Evolutionary conservation across 257 asterid species (phyloP).

Genomic region (Lycium ferocissimum): DNA sequence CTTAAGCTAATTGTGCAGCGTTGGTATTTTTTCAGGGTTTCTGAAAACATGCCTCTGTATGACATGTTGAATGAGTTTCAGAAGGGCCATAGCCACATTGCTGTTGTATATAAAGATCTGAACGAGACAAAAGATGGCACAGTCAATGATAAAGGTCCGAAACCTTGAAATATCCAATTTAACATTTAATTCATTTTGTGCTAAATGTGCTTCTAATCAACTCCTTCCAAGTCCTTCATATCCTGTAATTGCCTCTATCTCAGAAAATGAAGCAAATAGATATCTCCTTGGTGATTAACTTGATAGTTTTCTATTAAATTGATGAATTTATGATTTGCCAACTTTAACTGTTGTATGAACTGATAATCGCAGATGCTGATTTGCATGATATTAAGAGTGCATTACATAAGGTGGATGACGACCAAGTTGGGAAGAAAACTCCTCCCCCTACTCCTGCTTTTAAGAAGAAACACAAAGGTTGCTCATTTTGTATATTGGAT

Average conservation of each 20-base stretch:
- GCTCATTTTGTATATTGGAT: conserved; percentile 94
- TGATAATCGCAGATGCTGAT: conserved; percentile 51
- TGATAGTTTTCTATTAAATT: background rate
- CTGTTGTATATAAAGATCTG: conserved; percentile 81
- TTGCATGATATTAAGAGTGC: conserved; percentile 46
- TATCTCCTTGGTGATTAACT: background rate
- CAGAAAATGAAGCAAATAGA: too few relatives aligned
- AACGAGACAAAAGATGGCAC: conserved; percentile 63
- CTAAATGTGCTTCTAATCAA: too few relatives aligned
- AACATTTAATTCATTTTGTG: too few relatives aligned
- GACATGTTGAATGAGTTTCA: conserved; percentile 97
- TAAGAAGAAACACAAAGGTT: conserved; percentile 91
- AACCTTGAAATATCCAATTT: background rate
- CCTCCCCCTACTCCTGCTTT: conserved; percentile 88
- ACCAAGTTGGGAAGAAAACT: conserved; percentile 62
- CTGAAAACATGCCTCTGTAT: conserved; percentile 93
- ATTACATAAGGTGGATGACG: conserved; percentile 49
- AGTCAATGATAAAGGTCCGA: conserved; percentile 57
- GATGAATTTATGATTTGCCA: background rate
- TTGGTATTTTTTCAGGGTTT: conserved; percentile 63
- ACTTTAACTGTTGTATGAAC: background rate
- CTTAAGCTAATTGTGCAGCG: background rate
- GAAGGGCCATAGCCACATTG: conserved; percentile 98
- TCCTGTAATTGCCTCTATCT: too few relatives aligned
- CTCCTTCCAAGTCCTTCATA: too few relatives aligned